Evolutionary conservation across 2,329 filamentous ascomycete species (phyloP).

Genomic region (Tolypocladium album): DNA sequence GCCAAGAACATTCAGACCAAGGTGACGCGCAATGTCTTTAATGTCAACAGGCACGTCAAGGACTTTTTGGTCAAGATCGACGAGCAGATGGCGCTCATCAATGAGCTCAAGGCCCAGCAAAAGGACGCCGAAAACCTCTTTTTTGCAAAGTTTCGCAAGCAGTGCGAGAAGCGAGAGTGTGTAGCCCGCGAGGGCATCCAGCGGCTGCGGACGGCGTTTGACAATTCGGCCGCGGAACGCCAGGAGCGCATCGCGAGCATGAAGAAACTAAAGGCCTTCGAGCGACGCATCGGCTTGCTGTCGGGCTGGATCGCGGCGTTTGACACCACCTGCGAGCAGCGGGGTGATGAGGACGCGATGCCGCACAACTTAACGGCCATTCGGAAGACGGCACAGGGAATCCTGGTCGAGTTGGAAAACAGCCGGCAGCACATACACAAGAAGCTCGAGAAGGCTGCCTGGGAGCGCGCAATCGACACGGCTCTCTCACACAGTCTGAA

Average conservation of each 20-base stretch:
- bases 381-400: conserved; percentile 79
- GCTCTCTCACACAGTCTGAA: conserved; percentile 76
- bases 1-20: conserved; percentile 99
- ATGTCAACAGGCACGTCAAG: conserved; percentile 97
- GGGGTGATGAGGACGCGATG: conserved; percentile 44
- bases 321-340: conserved; percentile 65
- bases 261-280: conserved; percentile 72
- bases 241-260: conserved; percentile 69
- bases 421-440: conserved; percentile 88
- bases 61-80: conserved; percentile 99
- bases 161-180: conserved; percentile 71
- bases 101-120: conserved; percentile 86
- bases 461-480: conserved; percentile 80
- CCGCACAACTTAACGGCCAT: conserved; percentile 62
- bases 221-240: conserved; percentile 66
- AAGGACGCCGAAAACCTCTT: conserved; percentile 76
- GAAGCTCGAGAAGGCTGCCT: conserved; percentile 66
- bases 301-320: conserved; percentile 91
- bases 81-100: conserved; percentile 94
- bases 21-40: conserved; percentile 97
- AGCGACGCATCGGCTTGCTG: conserved; percentile 76
- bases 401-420: conserved; percentile 78
- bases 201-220: conserved; percentile 73
- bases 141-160: conserved; percentile 84
- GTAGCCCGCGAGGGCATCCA: conserved; percentile 68